Evolutionary conservation across 1,284 basidiomycete species (phyloP), one percentile per base, ranked within the genome.

Genomic region (Volvariella surrecta): DNA sequence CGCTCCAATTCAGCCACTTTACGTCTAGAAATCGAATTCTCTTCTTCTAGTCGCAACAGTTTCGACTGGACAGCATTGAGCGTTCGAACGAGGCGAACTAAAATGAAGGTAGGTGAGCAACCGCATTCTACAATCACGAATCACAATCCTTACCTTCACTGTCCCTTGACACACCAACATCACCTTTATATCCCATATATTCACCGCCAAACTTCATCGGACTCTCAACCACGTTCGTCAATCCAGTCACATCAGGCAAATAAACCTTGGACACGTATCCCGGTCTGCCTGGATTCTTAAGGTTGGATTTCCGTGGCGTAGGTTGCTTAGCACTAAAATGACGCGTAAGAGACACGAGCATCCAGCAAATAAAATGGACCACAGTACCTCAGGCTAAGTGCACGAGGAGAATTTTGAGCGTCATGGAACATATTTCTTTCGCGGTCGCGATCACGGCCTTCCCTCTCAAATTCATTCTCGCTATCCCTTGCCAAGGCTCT

Each of bases 1-100:
- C 73, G 65, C 60, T 94, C 90, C 3, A 94, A 71, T 54, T 93
- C 89, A 32, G 77, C 66, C 16, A 93, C 83, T 10, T 89, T 72
- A 16, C 83, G 68, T 1, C 86, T 70, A 1, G 88, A 88, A 3
- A 87, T 74, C 3, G 79, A 70, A 52, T 92, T 92, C 56, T 93
- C 88, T 1, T 78, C 75, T 54, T 92, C 87, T 1, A 93, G 70
- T 40, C 79, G 68, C 11, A 73, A 68, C 3, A 89, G 64, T 50
- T 81, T 79, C 9, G 70, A 62, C 48, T 88, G 83, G 2, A 89
- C 74, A 2, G 68, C 61, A 42, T 70, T 76, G 8, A 89, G 67
- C 2, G 76, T 79, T 3, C 71, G 68, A 11, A 81, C 54, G 0
- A 87, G 64, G 21, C 74, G 79, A 7, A 70, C 83, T 80, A 48